Evolutionary conservation across 495 filamentous ascomycete species (phyloP).

Genomic region (Venustampulla echinocandica): DNA sequence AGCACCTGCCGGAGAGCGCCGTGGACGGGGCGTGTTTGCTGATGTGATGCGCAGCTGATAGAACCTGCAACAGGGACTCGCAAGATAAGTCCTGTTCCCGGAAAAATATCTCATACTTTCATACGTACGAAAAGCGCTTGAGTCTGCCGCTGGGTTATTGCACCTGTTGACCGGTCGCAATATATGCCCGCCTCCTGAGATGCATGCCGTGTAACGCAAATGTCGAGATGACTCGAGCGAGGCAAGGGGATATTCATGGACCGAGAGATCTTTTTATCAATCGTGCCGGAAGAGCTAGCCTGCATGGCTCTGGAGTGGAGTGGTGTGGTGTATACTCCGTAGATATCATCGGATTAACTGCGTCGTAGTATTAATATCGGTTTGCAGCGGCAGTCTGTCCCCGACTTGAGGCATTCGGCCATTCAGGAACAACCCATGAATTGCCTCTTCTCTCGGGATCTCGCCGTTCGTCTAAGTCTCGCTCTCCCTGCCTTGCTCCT

Average conservation of each 20-base stretch:
- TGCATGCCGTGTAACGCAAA: conserved; percentile 2
- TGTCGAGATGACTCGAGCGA: neutral
- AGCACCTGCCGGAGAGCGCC: too few relatives aligned
- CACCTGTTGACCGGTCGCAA: conserved; percentile 1
- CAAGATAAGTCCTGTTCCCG: neutral
- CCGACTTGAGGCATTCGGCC: conserved; percentile 6
- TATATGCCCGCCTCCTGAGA: neutral
- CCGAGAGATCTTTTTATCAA: neutral
- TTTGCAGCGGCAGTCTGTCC: conserved; percentile 22
- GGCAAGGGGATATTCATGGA: neutral
- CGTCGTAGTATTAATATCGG: conserved; percentile 15
- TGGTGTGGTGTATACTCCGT: neutral
- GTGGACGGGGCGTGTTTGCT: neutral
- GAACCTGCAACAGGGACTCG: neutral
- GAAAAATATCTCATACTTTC: neutral
- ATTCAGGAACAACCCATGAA: conserved; percentile 10
- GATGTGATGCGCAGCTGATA: neutral
- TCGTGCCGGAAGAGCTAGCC: neutral
- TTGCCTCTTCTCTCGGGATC: conserved; percentile 16
- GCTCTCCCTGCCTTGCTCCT: conserved; percentile 1
- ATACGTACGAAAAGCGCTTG: neutral
- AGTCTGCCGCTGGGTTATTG: neutral
- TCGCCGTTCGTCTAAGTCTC: neutral
- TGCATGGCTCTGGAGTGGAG: neutral
- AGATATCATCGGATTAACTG: conserved; percentile 11